Percentiles rank a stretch among this genome's conserved stretches.
phyloP scores from a whole-genome alignment of 805 yeast species.

The Babjeviella inositovora region DNA sequence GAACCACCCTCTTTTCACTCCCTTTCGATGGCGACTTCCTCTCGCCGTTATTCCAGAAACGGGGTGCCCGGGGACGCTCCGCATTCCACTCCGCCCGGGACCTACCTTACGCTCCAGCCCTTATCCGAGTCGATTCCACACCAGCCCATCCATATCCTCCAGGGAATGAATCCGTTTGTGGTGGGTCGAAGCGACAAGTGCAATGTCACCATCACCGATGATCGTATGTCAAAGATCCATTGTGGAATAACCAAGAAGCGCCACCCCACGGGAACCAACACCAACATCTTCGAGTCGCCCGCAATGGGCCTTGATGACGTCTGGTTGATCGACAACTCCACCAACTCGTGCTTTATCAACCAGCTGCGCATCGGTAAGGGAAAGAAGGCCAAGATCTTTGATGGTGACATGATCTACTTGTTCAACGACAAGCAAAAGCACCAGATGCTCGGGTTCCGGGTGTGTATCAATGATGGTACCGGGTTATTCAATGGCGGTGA shows the following conservation, averaged over 20 bases:
- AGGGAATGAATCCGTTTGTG: conserved; percentile 48
- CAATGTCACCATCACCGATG: conserved; percentile 50
- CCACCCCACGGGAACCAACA: conserved; percentile 34
- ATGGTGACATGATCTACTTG: conserved; percentile 52
- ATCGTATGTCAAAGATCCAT: conserved; percentile 71
- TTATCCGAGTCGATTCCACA: conserved; percentile 23
- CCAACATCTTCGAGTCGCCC: conserved; percentile 46
- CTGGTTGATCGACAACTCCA: conserved; percentile 69
- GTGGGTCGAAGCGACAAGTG: conserved; percentile 61
- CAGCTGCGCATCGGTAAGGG: conserved; percentile 41
- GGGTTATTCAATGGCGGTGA: conserved; percentile 44
- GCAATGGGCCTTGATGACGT: conserved; percentile 61
- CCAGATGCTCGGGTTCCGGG: conserved; percentile 35
- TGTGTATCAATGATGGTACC: conserved; percentile 39
- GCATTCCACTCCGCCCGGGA: conserved; percentile 34
- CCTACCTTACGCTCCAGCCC: conserved; percentile 47
- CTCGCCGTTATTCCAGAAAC: too few relatives aligned
- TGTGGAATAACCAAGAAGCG: conserved; percentile 52
- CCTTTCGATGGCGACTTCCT: too few relatives aligned
- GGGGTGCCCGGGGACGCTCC: too few relatives aligned
- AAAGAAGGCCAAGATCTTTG: conserved; percentile 38
- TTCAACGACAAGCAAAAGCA: conserved; percentile 42
- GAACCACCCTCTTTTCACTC: too few relatives aligned
- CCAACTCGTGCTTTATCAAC: conserved; percentile 69
- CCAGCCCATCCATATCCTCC: conserved; percentile 41